Conservation (phyloP, 1,284 basidiomycete species). For the Ganoderma meredithae region DNA sequence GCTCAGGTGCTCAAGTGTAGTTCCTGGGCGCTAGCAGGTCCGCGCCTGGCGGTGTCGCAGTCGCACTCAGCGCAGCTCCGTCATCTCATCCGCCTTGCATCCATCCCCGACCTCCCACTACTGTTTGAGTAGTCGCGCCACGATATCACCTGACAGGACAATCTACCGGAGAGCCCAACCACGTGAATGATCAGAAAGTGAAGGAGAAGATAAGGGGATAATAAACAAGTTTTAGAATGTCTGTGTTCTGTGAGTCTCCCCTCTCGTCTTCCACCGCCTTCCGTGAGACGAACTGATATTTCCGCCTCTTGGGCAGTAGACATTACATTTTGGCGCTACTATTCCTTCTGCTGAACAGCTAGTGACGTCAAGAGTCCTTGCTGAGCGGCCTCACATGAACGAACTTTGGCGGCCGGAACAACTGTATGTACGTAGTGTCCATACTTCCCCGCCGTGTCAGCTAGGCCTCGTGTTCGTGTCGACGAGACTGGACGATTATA, state of each 20-base stretch:
- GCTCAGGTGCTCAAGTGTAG: neutral
- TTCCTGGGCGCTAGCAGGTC: neutral
- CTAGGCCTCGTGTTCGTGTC: neutral
- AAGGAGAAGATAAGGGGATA: constrained; percentile 79
- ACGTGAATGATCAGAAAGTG: constrained; percentile 71
- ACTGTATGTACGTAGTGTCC: neutral
- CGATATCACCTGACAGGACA: constrained; percentile 88
- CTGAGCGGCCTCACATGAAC: neutral
- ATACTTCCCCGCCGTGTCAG: neutral
- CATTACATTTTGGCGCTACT: neutral
- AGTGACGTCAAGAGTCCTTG: neutral
- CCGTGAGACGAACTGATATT: neutral
- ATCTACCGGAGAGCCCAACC: constrained; percentile 64
- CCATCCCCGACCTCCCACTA: too few species aligned
- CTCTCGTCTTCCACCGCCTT: neutral
- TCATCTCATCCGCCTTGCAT: neutral
- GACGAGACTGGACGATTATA: neutral
- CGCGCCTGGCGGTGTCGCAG: neutral
- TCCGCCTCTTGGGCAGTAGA: neutral
- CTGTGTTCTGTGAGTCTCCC: constrained; percentile 16
- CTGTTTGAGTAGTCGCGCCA: constrained; percentile 79
- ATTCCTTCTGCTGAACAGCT: neutral
- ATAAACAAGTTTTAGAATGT: constrained; percentile 57
- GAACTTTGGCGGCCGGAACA: neutral
- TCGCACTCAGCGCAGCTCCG: neutral